Base-by-base conservation (phyloP, 106 monocot genomes). In the Platanthera guangdongensis region DNA sequence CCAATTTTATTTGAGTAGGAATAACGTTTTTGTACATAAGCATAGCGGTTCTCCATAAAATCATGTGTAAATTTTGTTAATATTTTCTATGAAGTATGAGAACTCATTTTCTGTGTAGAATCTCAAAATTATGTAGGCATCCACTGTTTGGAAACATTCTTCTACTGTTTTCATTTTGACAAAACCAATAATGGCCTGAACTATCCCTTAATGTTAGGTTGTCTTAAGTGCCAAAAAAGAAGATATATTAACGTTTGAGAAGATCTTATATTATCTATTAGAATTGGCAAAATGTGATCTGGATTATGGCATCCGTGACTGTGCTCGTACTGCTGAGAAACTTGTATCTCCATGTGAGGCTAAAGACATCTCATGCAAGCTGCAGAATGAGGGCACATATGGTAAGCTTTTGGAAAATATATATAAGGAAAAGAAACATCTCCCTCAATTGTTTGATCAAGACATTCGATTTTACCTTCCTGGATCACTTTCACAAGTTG, bases 401-500 rank as follows among this genome's bases (percentile, higher is more conserved):
- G 32, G 72, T 76, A 72, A 92, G 57, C 74, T 87, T 69, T 53
- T 77, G 45, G 75, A 75, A 73, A 68, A 72, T 45, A 80, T 99
- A 15, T 85, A 90, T 63, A 71, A 76, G 55, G 81, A 79, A 75
- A 90, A 84, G 46, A 68, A 52, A 57, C 69, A 52, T 21, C 52
- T 78, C 46, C 49, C 47, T 63, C 30, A 62, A 75, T 63, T 48
- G 47, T 52, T 76, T 47, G 72, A 67, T 50, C 77, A 57, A 2
- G 80, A 80, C 68, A 75, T 74, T 30, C 84, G 84, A 57, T 83
- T 88, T 68, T 93, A 88, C 85, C 97, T 99, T 68, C 97, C 97
- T 79, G 97, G 97, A 68, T 89, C 88, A 18, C 89, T 99, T 72
- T 99, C 97, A 12, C 94, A 94, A 19, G 78, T 94, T 51, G 94